Base-by-base conservation (phyloP, 2,329 filamentous ascomycete genomes). In the Exophiala spinifera region DNA sequence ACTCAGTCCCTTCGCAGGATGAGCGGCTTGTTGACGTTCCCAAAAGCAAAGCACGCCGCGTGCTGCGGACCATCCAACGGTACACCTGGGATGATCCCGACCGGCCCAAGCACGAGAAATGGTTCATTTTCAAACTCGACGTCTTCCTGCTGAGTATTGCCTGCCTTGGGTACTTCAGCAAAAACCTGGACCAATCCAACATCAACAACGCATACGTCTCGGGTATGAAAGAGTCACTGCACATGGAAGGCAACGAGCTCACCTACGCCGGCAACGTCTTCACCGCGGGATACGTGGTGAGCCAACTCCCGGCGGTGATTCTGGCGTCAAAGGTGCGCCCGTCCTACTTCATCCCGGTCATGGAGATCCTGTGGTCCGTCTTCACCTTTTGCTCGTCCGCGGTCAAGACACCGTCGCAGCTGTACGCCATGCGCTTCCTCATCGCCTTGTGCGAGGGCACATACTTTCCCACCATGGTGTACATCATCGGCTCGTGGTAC, bases 281-380 rank as follows among this genome's bases (percentile, higher is more conserved):
- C 37, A 60, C 79, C 0, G 74, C 80, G 0, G 83, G 83, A 4
- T 86, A 86, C 60, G 78, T 81, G 0, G 70, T 85, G 40, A 76
- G 76, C 3, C 69, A 78, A 49, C 70, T 79, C 4, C 78, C 77
- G 7, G 53, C 53, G 3, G 53, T 51, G 13, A 48, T 55, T 25
- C 25, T 55, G 46, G 49, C 69, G 1, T 59, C 67, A 4, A 70
- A 67, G 65, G 66, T 55, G 14, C 58, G 63, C 10, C 66, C 67
- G 4, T 64, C 63, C n/a, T 56, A 67, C 7, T 66, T 63, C 55
- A 56, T 69, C 21, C 64, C 63, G 1, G 46, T 60, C 2, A 64
- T 65, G 55, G 68, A 70, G 55, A 53, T 69, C 39, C 60, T 64
- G 23, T 70, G 66, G 66, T 60, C 58, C 11, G 51, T 60, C 8